Conservation (phyloP, 1,284 basidiomycete species). For the Microbotryum lychnidis-dioicae region DNA sequence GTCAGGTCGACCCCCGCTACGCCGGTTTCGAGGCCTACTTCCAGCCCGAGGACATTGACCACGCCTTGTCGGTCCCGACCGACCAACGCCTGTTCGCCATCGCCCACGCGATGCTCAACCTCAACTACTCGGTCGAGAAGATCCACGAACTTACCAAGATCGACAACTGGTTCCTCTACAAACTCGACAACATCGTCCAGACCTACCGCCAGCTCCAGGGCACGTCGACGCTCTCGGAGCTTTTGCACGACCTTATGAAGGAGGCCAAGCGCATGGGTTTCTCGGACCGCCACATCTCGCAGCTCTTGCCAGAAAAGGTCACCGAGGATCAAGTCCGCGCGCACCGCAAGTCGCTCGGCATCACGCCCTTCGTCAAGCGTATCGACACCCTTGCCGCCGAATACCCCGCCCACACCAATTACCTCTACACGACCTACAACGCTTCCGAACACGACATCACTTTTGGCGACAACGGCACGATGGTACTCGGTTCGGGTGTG, state of each 20-base stretch:
- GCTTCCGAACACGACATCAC: conserved; percentile 82
- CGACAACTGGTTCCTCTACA: conserved; percentile 94
- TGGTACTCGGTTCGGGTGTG: conserved; percentile 95
- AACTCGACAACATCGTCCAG: conserved; percentile 69
- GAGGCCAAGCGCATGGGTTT: conserved; percentile 93
- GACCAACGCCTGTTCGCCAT: conserved; percentile 94
- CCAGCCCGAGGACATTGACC: conserved; percentile 73
- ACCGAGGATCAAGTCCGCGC: conserved; percentile 61
- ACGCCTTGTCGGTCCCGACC: conserved; percentile 62
- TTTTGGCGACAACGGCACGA: conserved; percentile 86
- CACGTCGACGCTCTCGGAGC: conserved; percentile 43
- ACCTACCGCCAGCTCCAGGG: conserved; percentile 53
- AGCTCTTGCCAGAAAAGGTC: conserved; percentile 60
- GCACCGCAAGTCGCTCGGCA: conserved; percentile 70
- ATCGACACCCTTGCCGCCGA: conserved; percentile 98
- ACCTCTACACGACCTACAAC: conserved; percentile 97
- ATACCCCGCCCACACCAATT: conserved; percentile 98
- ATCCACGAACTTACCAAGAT: conserved; percentile 95
- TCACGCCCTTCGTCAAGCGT: conserved; percentile 92
- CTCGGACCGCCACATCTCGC: conserved; percentile 83
- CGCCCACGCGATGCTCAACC: conserved; percentile 93
- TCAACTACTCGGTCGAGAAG: conserved; percentile 79
- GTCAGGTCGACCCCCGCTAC: conserved; percentile 86
- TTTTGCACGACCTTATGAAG: conserved; percentile 60
- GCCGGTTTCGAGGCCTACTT: conserved; percentile 60